Evolutionary conservation across 2,329 filamentous ascomycete species (phyloP).

Genomic region (Dactylellina sp.): DNA sequence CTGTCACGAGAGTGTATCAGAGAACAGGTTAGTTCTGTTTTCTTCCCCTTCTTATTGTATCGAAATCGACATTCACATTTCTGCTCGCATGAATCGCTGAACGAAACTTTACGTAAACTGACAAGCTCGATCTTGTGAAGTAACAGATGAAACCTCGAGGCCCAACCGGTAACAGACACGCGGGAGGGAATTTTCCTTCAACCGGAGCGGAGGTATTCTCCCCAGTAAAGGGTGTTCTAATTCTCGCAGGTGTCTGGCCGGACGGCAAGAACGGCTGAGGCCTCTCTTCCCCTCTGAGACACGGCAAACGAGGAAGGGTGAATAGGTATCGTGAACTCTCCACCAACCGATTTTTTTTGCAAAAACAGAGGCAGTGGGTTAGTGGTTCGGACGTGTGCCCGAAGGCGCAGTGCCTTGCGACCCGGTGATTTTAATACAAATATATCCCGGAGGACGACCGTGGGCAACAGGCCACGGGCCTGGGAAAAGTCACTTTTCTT

Average conservation of each 20-base stretch:
- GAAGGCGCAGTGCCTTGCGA: constrained; percentile 25
- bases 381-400: constrained; percentile 10
- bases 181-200: constrained; percentile 23
- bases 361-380: constrained; percentile 24
- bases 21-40: constrained; percentile 31
- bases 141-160: constrained; percentile 1
- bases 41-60: neutral
- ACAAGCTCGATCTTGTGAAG: constrained; percentile 12
- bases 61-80: neutral
- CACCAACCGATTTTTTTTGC: constrained; percentile 54
- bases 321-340: constrained; percentile 33
- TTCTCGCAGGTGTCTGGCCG: constrained; percentile 20
- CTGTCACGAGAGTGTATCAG: constrained; percentile 27
- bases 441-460: neutral
- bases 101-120: constrained; percentile 42
- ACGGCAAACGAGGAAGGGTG: constrained; percentile 49
- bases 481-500: constrained; percentile 13
- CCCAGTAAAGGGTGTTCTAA: constrained; percentile 7
- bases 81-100: constrained; percentile 14
- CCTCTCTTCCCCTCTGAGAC: constrained; percentile 52
- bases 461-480: neutral
- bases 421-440: neutral
- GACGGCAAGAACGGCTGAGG: constrained; percentile 56
- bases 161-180: constrained; percentile 11
- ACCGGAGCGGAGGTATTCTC: constrained; percentile 12